Base-by-base conservation (phyloP, 345 rosid species). In the Firmiana major region DNA sequence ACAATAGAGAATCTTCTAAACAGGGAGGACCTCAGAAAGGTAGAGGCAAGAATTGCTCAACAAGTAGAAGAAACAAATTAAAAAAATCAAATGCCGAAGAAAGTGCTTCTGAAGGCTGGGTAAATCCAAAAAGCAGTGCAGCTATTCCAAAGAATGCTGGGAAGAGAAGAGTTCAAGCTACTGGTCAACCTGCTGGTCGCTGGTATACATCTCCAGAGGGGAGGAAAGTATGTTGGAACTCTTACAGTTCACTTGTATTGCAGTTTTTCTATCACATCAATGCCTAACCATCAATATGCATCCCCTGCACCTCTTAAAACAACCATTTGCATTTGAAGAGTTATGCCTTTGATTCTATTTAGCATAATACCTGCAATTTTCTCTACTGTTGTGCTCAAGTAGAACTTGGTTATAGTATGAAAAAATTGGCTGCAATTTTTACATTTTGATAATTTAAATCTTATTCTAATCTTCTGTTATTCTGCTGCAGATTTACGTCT, bases 181-280 rank as follows among this genome's bases (percentile, higher is more conserved):
- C 46, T 63, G 83, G 83, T 67, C 90, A 87, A 82, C 79, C 88
- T 75, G 75, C 88, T 58, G 92, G 97, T 63, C 94, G 78, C 63
- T 95, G 99, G 99, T 90, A 82, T 78, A 93, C 99, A 70, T 87
- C 90, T 7, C 78, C 92, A 53, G 92, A 89, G 36, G 99, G 99
- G 70, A 92, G 80, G 74, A 92, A 88, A 98, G 99, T 92, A 82
- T 53, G 79, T 40, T 76, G 34, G 43, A 57, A 75, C 58, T 26
- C 9, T 28, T 57, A 63, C 21, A 22, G 45, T 49, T 43, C 57
- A 28, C 5, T 2, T 28, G 6, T n/a, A 31, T 31, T n/a, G 10
- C 40, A 26, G 24, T 8, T 48, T 26, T 48, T 26, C 9, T 28
- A 15, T 16, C 40, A 26, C 58, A 13, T 69, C 57, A 26, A 69